Percentiles rank a stretch among this genome's conserved stretches.
Evolutionary conservation across 371 early-diverging fungal genomes (phyloP).

Genomic region (Actinomortierella wolfii): DNA sequence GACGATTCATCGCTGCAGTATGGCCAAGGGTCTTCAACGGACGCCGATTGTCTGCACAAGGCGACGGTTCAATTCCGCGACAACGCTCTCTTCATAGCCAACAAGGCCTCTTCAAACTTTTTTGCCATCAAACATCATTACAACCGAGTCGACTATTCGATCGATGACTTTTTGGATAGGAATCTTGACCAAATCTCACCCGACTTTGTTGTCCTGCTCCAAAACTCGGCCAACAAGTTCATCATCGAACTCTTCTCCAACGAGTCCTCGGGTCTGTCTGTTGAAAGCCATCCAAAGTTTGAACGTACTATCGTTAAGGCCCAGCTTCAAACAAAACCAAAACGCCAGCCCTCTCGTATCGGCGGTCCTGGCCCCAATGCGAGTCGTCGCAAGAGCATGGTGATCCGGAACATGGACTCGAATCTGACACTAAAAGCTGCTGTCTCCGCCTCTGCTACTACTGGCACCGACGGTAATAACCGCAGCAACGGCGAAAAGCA

Average conservation of each 20-base stretch:
- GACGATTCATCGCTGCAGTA: conserved; percentile 55
- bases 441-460: too few relatives aligned
- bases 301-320: conserved; percentile 65
- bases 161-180: conserved; percentile 71
- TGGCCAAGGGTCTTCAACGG: conserved; percentile 45
- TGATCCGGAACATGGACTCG: neutral
- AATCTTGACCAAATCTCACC: conserved; percentile 76
- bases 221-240: conserved; percentile 74
- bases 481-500: too few relatives aligned
- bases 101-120: conserved; percentile 46
- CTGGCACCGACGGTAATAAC: too few relatives aligned
- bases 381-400: conserved; percentile 1
- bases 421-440: conserved; percentile 3
- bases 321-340: conserved; percentile 59
- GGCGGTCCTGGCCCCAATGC: neutral
- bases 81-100: conserved; percentile 49
- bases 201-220: conserved; percentile 85
- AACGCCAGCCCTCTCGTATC: conserved; percentile 49
- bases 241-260: conserved; percentile 60
- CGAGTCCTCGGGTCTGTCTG: conserved; percentile 47
- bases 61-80: conserved; percentile 52
- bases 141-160: conserved; percentile 74
- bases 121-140: conserved; percentile 79
- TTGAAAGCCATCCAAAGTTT: conserved; percentile 64
- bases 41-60: conserved; percentile 49